phyloP scores from a whole-genome alignment of 2,329 filamentous ascomycete genomes.

The Neopestalotiopsis clavispora region DNA sequence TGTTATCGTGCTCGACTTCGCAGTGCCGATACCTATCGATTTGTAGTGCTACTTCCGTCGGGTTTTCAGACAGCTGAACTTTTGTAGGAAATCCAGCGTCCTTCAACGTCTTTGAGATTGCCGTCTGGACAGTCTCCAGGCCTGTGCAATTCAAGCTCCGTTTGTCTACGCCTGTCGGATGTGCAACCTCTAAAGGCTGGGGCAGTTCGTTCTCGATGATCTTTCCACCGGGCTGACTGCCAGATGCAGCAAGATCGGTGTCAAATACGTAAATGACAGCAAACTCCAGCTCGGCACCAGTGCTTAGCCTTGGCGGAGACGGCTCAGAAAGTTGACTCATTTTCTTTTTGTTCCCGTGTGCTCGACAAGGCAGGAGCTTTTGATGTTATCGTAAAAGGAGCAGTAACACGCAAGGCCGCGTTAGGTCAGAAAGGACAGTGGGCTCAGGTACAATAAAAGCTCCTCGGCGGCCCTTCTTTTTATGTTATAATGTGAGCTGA shows the following conservation, averaged over 20 bases:
- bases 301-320: background rate
- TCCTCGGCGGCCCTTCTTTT: too few species aligned
- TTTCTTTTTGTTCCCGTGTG: too few species aligned
- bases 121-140: background rate
- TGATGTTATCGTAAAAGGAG: too few species aligned
- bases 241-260: background rate
- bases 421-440: too few species aligned
- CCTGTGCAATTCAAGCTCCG: background rate
- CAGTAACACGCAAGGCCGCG: too few species aligned
- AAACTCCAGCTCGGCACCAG: slow-evolving; percentile 9
- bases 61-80: too few species aligned
- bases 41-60: background rate
- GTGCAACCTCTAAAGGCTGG: background rate
- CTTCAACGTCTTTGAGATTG: background rate
- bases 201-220: background rate
- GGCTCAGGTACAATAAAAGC: too few species aligned
- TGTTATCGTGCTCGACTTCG: background rate
- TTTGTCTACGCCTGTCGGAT: background rate
- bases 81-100: background rate
- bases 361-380: too few species aligned
- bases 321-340: background rate
- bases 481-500: too few species aligned
- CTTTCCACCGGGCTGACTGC: background rate
- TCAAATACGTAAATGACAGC: background rate
- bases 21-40: slow-evolving; percentile 3